A percentile compares a stretch with the other conserved stretches of the same genome.
Evolutionary conservation across 345 rosid species (phyloP).

Genomic region (Citrus inodora): DNA sequence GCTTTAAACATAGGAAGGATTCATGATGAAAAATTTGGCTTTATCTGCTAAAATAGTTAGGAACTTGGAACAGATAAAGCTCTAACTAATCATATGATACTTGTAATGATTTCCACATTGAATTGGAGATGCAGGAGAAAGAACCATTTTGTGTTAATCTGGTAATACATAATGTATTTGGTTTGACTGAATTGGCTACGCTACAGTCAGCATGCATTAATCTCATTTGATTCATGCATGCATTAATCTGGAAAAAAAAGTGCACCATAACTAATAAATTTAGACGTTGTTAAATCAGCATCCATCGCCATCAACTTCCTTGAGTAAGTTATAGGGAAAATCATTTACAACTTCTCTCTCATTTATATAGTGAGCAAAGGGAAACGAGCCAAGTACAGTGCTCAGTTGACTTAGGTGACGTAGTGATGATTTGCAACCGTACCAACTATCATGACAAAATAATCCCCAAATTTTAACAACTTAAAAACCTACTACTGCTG

Average conservation of each 20-base stretch:
- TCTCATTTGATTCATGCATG: background rate
- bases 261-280: no score
- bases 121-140: no score
- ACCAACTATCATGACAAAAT: background rate
- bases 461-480: background rate
- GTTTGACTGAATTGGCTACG: no score
- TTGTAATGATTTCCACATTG: background rate
- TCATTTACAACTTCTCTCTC: background rate
- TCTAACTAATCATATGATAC: background rate
- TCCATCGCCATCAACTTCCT: background rate
- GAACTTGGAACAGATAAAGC: background rate
- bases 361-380: background rate
- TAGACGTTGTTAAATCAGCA: background rate
- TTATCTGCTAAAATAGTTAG: no score
- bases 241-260: background rate
- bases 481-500: background rate
- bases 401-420: background rate
- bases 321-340: background rate
- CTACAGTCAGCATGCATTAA: no score
- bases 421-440: background rate
- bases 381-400: background rate
- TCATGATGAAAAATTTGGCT: no score
- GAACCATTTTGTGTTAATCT: background rate
- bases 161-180: background rate
- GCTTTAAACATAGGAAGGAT: no score